These are phyloP conservation scores for Pichia sp. DNA, from an alignment of 1,139 yeast genomes.

Conservation along the genomic window DNA sequence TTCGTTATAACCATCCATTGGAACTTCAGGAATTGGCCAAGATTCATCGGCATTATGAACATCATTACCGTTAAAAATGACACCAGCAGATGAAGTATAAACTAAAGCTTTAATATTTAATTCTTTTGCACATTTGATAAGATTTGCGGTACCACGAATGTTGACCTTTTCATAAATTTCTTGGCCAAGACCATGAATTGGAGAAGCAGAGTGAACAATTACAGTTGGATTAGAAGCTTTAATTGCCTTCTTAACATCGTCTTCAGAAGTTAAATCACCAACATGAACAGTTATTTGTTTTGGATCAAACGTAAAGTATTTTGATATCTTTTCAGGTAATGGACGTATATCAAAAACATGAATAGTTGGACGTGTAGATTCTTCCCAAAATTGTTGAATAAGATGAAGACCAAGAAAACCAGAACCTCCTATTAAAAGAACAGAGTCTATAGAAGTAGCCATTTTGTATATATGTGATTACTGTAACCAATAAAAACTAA, in stretches of 20 bases:
- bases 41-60: slow-evolving; percentile 86
- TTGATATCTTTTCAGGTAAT: slow-evolving; percentile 62
- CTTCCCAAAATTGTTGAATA: slow-evolving; percentile 71
- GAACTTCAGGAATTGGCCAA: slow-evolving; percentile 85
- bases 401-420: slow-evolving; percentile 93
- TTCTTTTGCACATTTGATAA: slow-evolving; percentile 58
- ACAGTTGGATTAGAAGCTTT: slow-evolving; percentile 56
- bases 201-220: slow-evolving; percentile 94
- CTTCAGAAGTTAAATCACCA: slow-evolving; percentile 78
- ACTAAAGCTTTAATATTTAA: slow-evolving; percentile 61
- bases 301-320: slow-evolving; percentile 68
- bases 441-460: slow-evolving; percentile 40
- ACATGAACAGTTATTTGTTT: slow-evolving; percentile 51
- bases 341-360: slow-evolving; percentile 91
- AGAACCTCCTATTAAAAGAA: slow-evolving; percentile 84
- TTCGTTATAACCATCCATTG: slow-evolving; percentile 96
- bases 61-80: slow-evolving; percentile 89
- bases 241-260: slow-evolving; percentile 64
- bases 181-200: slow-evolving; percentile 80
- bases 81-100: slow-evolving; percentile 97
- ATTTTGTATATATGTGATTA: neutral
- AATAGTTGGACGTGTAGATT: slow-evolving; percentile 63
- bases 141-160: slow-evolving; percentile 78
- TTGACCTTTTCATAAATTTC: slow-evolving; percentile 84
- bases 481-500: neutral